Base-by-base conservation (phyloP, 805 yeast genomes). In the Yarrowia deformans region DNA sequence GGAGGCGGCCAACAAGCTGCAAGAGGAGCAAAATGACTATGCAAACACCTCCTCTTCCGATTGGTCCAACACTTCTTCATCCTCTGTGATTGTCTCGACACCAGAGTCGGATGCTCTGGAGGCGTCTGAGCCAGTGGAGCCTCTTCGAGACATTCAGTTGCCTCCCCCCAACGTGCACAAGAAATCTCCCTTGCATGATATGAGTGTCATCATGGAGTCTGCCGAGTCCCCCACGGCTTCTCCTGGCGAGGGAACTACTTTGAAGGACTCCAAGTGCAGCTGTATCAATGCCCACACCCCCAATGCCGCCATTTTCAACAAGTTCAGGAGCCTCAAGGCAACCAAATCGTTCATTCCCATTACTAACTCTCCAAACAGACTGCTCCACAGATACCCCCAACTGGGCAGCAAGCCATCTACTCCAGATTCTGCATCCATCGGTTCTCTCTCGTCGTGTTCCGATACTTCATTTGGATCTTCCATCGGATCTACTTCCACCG, bases 281-380 rank as follows among this genome's bases (percentile, higher is more conserved):
- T 56, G 48, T 48, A 40, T 29, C 23, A n/a, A 32, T 10, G 37
- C 8, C 9, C 8, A 19, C 4, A 16, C 43, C 9, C 58, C 40
- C 12, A 5, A 12, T 8, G 29, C 40, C 16, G 34, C 48, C 39
- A 56, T 56, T 56, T 29, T 42, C 48, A 56, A n/a, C 63, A 56
- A 56, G 37, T 40, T 56, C 18, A 40, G 48, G 42, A 29, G 37
- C 23, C 63, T 56, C 63, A 56, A 60, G 45, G 19, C 60, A 4
- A 39, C 66, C 18, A 60, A 60, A 14, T 60, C 66, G 1, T 60
- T 43, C 52, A 60, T 60, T 19, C 66, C 66, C 34, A 29, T 60
- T 60, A 60, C 66, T 60, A 60, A 60, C 66, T 60, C 66, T 60
- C 52, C 66, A 32, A 43, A 43, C 66, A 43, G 66, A 60, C 66